phyloP scores from a whole-genome alignment of 148 eudicot species.

The Chenopodium formosanum region DNA sequence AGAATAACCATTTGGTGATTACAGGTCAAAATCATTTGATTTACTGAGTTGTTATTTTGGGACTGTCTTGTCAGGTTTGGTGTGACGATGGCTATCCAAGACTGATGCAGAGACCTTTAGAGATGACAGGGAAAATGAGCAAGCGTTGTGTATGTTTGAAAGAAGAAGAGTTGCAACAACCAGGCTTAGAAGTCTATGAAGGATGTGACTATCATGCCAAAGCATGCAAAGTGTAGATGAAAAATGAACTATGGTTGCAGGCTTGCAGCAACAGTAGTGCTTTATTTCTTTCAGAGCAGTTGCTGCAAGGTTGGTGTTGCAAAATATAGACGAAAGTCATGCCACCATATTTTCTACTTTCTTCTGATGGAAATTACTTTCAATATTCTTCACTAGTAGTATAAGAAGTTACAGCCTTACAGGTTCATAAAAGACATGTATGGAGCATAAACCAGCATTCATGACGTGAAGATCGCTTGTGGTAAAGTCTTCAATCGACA shows the following conservation, averaged over 20 bases:
- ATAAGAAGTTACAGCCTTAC: no score
- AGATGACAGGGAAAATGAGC: conserved; percentile 86
- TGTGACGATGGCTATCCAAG: conserved; percentile 88
- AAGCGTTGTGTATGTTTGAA: conserved; percentile 84
- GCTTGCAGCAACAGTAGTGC: not conserved
- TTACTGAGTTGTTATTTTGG: not conserved
- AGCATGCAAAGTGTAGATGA: conserved; percentile 36
- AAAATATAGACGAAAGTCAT: no score
- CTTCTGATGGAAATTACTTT: no score
- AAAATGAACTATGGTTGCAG: not conserved
- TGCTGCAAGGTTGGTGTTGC: no score
- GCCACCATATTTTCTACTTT: no score
- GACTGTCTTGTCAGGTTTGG: conserved; percentile 63
- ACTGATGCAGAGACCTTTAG: conserved; percentile 73
- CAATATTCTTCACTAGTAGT: no score
- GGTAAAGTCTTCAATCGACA: no score
- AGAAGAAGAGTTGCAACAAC: conserved; percentile 51
- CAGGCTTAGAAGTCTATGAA: conserved; percentile 65
- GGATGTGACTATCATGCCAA: conserved; percentile 67
- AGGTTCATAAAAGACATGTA: no score
- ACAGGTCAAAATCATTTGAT: not conserved
- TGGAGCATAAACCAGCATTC: no score
- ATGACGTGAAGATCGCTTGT: no score
- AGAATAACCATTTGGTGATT: no score
- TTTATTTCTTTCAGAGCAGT: not conserved